Evolutionary conservation across 495 filamentous ascomycete genomes (phyloP), one percentile per base, ranked within the genome.

Genomic region (Penicillium coffeae): DNA sequence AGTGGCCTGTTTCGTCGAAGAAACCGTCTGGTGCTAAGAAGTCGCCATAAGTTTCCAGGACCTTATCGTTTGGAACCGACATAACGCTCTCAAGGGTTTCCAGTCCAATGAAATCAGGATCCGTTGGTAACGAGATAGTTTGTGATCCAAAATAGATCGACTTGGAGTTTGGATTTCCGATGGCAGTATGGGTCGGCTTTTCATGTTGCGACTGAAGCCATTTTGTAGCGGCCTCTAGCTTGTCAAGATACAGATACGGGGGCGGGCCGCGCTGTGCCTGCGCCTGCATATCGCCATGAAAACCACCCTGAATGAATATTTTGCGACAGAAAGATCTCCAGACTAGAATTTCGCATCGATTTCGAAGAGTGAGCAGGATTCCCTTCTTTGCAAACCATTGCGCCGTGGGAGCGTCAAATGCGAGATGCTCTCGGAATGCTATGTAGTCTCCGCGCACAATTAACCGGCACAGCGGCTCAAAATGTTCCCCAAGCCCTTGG

Each of bases 271-370:
- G 66, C 43, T 70, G 68, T 41, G 59, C 63, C 45, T 63, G 62
- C 46, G 56, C 58, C 39, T 60, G 62, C 4, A 51, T 51, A 16
- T 83, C 73, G 59, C 83, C 59, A 58, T 68, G 58, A 60, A 77
- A 71, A 21, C 81, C 80, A 37, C 68, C 69, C 14, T 87, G 70
- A 8, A 89, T 68, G 59, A 92, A 96, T 0, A 85, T 83, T 41
- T 81, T 85, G 8, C 93, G 80, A 10, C 85, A 80, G 15, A 98
- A 76, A 2, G 86, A 87, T 2, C 92, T 82, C 90, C 89, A 95
- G 7, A 95, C 78, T 0, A 95, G 75, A 3, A 88, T 76, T 41
- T 94, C 86, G 36, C 90, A 86, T 35, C 86, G 76, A 59, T 84
- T 84, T 7, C 78, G 70, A 2, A 95, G 70, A 15, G 85, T 78